Conservation (phyloP, 2,329 filamentous ascomycete species). For the Grosmannia serpens region DNA sequence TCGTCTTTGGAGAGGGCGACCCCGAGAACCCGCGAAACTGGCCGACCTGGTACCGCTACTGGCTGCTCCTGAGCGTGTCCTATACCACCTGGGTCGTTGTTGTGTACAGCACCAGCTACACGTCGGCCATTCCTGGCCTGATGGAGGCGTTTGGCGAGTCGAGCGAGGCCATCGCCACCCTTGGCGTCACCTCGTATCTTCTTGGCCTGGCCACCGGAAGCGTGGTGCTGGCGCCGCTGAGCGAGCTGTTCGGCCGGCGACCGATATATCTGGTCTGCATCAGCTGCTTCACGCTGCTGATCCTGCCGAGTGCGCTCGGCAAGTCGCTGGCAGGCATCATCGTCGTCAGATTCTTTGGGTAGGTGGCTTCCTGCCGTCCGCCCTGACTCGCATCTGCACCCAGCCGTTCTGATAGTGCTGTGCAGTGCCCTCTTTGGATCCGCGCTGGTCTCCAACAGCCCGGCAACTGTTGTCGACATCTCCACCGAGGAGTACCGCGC, state of each 20-base stretch:
- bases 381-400: constrained; percentile 4
- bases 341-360: constrained; percentile 57
- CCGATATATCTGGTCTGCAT: constrained; percentile 56
- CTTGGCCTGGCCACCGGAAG: constrained; percentile 58
- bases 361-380: constrained; percentile 1
- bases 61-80: constrained; percentile 27
- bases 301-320: constrained; percentile 59
- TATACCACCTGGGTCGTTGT: constrained; percentile 38
- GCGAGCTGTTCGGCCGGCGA: constrained; percentile 53
- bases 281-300: constrained; percentile 49
- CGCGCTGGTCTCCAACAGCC: constrained; percentile 73
- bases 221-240: constrained; percentile 61
- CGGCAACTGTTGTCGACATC: constrained; percentile 74
- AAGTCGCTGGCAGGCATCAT: constrained; percentile 53
- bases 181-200: constrained; percentile 66
- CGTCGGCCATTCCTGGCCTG: constrained; percentile 55
- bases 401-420: background rate
- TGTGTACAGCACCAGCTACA: constrained; percentile 65
- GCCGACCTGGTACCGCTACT: constrained; percentile 36
- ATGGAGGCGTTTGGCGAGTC: constrained; percentile 49
- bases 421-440: constrained; percentile 29
- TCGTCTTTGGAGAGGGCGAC: constrained; percentile 54
- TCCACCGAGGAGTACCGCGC: constrained; percentile 70
- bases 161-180: constrained; percentile 43
- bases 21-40: constrained; percentile 55